Evolutionary conservation across 805 yeast genomes (phyloP).

Genomic region (Cyberlindnera euphorbiae): DNA sequence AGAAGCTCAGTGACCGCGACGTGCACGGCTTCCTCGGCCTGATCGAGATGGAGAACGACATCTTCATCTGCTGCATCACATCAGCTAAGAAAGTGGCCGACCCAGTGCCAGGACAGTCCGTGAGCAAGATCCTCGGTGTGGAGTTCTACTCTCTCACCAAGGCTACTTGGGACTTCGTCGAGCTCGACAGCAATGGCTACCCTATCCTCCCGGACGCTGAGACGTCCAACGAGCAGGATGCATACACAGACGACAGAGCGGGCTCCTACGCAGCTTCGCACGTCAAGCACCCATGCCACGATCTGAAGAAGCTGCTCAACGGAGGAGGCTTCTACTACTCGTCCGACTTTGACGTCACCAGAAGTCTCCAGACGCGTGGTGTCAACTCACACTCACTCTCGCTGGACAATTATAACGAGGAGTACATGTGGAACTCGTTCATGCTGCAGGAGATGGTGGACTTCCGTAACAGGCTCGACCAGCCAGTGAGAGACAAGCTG

Average conservation of each 20-base stretch:
- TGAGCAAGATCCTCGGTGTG: constrained; percentile 75
- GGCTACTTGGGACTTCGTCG: constrained; percentile 75
- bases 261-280: constrained; percentile 10
- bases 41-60: constrained; percentile 60
- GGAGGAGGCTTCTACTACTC: constrained; percentile 93
- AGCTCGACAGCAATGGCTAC: constrained; percentile 62
- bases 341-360: constrained; percentile 87
- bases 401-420: constrained; percentile 49
- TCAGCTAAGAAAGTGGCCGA: constrained; percentile 73
- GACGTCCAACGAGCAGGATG: constrained; percentile 19
- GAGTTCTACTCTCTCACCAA: constrained; percentile 77
- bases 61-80: constrained; percentile 75
- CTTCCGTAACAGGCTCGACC: constrained; percentile 67
- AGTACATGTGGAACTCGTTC: constrained; percentile 96
- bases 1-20: constrained; percentile 39
- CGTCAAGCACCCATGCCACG: constrained; percentile 65
- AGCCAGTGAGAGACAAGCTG: constrained; percentile 49
- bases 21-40: constrained; percentile 76
- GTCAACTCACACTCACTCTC: constrained; percentile 37
- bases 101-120: constrained; percentile 76
- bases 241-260: constrained; percentile 11
- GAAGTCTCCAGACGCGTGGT: constrained; percentile 77
- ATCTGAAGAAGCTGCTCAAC: constrained; percentile 67
- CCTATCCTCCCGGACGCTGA: constrained; percentile 42
- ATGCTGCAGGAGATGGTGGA: constrained; percentile 55